Conservation (phyloP, 208 protist genomes). For the Leishmania tarentolae region DNA sequence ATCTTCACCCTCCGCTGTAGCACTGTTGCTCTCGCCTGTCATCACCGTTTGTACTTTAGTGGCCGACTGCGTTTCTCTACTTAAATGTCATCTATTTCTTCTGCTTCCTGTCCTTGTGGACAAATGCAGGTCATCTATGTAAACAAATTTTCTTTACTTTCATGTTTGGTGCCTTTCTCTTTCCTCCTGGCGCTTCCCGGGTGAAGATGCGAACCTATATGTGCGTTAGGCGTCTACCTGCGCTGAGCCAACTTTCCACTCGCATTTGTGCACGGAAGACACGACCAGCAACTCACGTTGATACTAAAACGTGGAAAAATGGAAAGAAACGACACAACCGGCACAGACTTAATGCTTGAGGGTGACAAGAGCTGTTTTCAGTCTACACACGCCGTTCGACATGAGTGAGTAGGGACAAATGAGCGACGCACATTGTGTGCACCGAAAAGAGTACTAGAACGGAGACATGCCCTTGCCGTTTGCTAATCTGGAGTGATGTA, state of each 20-base stretch:
- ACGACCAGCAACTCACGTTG: neutral
- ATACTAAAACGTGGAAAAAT: neutral
- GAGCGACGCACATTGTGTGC: neutral
- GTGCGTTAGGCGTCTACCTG: neutral
- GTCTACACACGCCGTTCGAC: neutral
- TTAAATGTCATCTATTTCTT: neutral
- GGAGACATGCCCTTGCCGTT: neutral
- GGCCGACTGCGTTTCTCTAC: conserved; percentile 5
- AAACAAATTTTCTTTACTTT: neutral
- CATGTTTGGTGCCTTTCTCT: neutral
- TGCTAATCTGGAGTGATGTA: too few relatives aligned
- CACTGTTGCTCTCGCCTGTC: conserved; percentile 2
- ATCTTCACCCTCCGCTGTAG: neutral
- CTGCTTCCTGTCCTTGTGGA: neutral
- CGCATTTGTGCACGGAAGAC: neutral
- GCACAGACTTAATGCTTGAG: neutral
- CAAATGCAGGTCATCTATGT: neutral
- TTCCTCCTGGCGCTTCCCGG: neutral
- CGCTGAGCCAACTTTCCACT: neutral
- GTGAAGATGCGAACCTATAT: neutral
- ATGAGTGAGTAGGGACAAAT: neutral
- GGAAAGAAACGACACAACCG: neutral
- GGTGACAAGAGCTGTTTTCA: neutral
- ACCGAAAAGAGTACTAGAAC: neutral
- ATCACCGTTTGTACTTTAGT: neutral